These are phyloP conservation scores for Platanthera zijinensis DNA, from an alignment of 106 monocot genomes.

Conservation along the genomic window DNA sequence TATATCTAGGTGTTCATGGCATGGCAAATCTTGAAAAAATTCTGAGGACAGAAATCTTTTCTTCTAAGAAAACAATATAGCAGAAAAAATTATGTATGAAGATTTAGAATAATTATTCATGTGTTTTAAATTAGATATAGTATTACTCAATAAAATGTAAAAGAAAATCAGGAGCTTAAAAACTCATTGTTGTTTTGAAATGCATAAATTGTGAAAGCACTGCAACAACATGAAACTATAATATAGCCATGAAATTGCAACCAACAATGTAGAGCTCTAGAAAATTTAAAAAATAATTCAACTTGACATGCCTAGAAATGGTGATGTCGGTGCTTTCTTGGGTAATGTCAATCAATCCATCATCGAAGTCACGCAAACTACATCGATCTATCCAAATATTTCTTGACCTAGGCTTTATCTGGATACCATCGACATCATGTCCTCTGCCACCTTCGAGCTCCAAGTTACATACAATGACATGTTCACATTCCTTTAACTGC, in stretches of 20 bases:
- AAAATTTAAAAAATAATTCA: not conserved
- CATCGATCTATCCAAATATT: slow-evolving; percentile 92
- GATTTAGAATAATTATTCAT: too few species aligned
- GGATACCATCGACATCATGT: slow-evolving; percentile 79
- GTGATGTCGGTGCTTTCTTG: slow-evolving; percentile 82
- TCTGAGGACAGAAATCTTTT: too few species aligned
- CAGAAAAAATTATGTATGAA: too few species aligned
- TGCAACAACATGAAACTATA: not conserved
- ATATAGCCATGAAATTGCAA: not conserved
- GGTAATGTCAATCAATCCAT: slow-evolving; percentile 86
- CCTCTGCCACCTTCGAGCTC: slow-evolving; percentile 81
- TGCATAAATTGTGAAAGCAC: not conserved
- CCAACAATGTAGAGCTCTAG: not conserved
- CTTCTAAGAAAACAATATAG: too few species aligned
- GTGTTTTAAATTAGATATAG: too few species aligned
- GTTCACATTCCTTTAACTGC: slow-evolving; percentile 64
- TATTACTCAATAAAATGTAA: too few species aligned
- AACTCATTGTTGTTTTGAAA: too few species aligned
- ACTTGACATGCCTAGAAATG: slow-evolving; percentile 48
- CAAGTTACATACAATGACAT: slow-evolving; percentile 77
- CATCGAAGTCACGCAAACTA: slow-evolving; percentile 48
- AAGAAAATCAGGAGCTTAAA: too few species aligned
- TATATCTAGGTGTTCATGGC: too few species aligned
- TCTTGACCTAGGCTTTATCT: slow-evolving; percentile 74
- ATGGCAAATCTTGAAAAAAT: too few species aligned